A percentile compares a stretch with the other conserved stretches of the same genome.
phyloP scores from a whole-genome alignment of 768 basidiomycete genomes.

The Gautieria morchelliformis region DNA sequence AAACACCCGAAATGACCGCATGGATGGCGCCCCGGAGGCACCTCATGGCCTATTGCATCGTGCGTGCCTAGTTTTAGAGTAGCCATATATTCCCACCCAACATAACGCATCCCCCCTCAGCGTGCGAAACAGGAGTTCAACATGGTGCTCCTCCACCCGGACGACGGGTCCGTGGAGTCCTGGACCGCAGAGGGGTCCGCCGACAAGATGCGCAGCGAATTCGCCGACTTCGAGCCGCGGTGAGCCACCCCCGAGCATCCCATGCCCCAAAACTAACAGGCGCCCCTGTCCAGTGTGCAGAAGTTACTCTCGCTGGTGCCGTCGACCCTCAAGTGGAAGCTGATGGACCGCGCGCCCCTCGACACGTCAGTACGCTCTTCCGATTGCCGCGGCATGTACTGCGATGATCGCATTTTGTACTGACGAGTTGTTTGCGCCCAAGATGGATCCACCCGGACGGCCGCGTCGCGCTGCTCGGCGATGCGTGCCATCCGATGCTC shows the following conservation, averaged over 20 bases:
- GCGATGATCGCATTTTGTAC: not conserved
- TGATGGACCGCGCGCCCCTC: constrained; percentile 41
- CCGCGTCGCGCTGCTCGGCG: constrained; percentile 39
- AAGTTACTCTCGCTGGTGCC: constrained; percentile 39
- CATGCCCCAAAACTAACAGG: not conserved
- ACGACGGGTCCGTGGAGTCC: constrained; percentile 34
- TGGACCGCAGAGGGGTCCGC: constrained; percentile 34
- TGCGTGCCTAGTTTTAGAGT: constrained; percentile 11
- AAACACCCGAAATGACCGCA: constrained; percentile 40
- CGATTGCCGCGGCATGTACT: no score
- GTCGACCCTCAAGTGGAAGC: constrained; percentile 35
- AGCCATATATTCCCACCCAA: not conserved
- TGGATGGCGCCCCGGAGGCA: constrained; percentile 52
- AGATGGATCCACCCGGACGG: constrained; percentile 37
- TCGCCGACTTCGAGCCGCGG: constrained; percentile 39
- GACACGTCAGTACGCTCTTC: constrained; percentile 15
- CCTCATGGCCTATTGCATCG: constrained; percentile 35
- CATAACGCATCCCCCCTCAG: constrained; percentile 3
- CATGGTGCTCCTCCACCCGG: constrained; percentile 28
- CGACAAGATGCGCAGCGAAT: constrained; percentile 38
- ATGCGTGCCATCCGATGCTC: constrained; percentile 50
- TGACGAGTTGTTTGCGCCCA: not conserved
- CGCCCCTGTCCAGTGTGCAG: constrained; percentile 20
- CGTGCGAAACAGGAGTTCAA: constrained; percentile 21
- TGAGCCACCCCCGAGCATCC: not conserved